These are phyloP conservation scores for Limonium bicolor DNA, from an alignment of 148 eudicot species.

Conservation along the genomic window DNA sequence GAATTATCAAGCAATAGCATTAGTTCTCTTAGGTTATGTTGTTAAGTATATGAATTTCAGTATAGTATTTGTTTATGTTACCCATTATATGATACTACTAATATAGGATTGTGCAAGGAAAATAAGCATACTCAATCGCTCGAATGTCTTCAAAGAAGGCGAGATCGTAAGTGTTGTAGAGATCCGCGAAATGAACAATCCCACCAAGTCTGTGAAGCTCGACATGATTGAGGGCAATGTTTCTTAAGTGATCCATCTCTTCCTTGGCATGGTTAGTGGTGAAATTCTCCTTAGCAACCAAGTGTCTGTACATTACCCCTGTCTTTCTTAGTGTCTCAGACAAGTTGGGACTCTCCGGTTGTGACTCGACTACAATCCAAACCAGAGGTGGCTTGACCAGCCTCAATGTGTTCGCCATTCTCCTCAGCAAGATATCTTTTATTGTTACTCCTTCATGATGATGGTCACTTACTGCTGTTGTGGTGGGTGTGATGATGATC, in stretches of 20 bases:
- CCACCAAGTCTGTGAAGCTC: conserved; percentile 84
- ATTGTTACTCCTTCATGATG: too few relatives aligned
- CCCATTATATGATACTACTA: too few relatives aligned
- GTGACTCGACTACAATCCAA: conserved; percentile 74
- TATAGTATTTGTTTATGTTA: too few relatives aligned
- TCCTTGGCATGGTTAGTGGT: conserved; percentile 28
- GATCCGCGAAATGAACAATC: conserved; percentile 83
- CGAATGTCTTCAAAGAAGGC: conserved; percentile 78
- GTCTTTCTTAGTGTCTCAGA: conserved; percentile 55
- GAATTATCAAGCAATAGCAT: too few relatives aligned
- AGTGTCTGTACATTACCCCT: conserved; percentile 84
- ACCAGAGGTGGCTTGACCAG: conserved; percentile 59
- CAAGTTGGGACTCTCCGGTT: conserved; percentile 27
- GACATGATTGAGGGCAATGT: conserved; percentile 70
- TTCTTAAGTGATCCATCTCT: conserved; percentile 76
- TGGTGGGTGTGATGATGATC: conserved; percentile 71
- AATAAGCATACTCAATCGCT: conserved; percentile 71
- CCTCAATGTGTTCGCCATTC: conserved; percentile 54
- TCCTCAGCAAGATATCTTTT: conserved; percentile 33
- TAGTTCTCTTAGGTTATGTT: too few relatives aligned
- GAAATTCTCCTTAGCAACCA: conserved; percentile 65
- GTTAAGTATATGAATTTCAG: too few relatives aligned
- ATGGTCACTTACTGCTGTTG: conserved; percentile 21
- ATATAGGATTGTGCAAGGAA: too few relatives aligned
- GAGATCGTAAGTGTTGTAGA: conserved; percentile 76